phyloP scores from a whole-genome alignment of 1,284 basidiomycete genomes.

The Neonothopanus nambi region DNA sequence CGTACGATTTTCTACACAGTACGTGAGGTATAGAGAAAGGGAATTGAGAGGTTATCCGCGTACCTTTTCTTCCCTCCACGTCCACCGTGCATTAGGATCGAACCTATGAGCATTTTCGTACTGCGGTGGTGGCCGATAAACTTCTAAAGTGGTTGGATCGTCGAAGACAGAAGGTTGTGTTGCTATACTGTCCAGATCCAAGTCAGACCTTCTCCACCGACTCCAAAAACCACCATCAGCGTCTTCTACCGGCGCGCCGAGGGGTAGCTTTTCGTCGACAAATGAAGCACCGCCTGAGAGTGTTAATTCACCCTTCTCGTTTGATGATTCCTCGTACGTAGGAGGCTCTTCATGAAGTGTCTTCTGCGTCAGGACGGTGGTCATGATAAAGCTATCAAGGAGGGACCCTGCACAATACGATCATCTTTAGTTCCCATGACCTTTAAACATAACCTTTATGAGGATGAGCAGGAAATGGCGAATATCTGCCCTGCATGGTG shows the following conservation, averaged over 20 bases:
- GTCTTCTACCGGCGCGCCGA: slow-evolving; percentile 28
- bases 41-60: slow-evolving; percentile 14
- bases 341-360: background rate
- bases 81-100: slow-evolving; percentile 69
- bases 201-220: slow-evolving; percentile 21
- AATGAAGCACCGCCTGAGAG: slow-evolving; percentile 12
- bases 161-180: slow-evolving; percentile 65
- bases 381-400: slow-evolving; percentile 19
- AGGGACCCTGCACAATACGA: background rate
- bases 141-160: slow-evolving; percentile 50
- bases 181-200: slow-evolving; percentile 49
- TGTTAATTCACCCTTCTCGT: slow-evolving; percentile 22
- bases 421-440: background rate
- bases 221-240: slow-evolving; percentile 25
- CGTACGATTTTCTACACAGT: slow-evolving; percentile 48
- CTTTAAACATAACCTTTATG: background rate
- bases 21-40: background rate
- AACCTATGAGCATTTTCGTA: slow-evolving; percentile 69
- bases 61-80: slow-evolving; percentile 66
- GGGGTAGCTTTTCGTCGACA: slow-evolving; percentile 29
- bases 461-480: slow-evolving; percentile 9
- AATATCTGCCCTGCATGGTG: slow-evolving; percentile 5
- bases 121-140: slow-evolving; percentile 53
- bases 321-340: background rate
- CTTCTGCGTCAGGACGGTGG: slow-evolving; percentile 19